These are phyloP conservation scores for Beta lomatogona DNA, from an alignment of 179 eudicot species.

Conservation along the genomic window DNA sequence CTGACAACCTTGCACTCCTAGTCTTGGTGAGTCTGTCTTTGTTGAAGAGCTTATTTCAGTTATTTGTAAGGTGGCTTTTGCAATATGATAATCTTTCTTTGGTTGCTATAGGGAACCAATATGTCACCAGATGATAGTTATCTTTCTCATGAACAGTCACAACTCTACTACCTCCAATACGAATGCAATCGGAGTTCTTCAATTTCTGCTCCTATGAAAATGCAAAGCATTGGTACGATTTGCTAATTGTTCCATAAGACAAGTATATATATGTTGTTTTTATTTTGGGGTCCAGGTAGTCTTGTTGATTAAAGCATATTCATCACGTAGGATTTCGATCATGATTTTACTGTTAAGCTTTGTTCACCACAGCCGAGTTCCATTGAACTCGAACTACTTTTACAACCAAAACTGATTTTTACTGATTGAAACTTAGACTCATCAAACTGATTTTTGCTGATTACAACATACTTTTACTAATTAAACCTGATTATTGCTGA, in stretches of 20 bases:
- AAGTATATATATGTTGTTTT: neutral
- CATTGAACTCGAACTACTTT: too few species aligned
- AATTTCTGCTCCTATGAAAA: conserved; percentile 31
- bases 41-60: neutral
- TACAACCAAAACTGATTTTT: too few species aligned
- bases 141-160: conserved; percentile 44
- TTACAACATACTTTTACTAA: too few species aligned
- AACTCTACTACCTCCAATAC: conserved; percentile 55
- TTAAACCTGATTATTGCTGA: too few species aligned
- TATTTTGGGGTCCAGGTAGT: too few species aligned
- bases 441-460: too few species aligned
- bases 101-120: conserved; percentile 56
- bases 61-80: neutral
- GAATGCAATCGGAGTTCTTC: conserved; percentile 50
- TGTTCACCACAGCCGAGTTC: too few species aligned
- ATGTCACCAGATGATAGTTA: conserved; percentile 23
- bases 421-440: too few species aligned
- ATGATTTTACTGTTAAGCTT: neutral
- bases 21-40: conserved; percentile 50
- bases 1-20: conserved; percentile 30
- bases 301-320: neutral
- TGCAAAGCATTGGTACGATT: conserved; percentile 17
- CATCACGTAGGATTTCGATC: neutral
- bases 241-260: neutral
- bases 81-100: conserved; percentile 3